Evolutionary conservation across 768 basidiomycete species (phyloP).

Genomic region (Suillus brevipes): DNA sequence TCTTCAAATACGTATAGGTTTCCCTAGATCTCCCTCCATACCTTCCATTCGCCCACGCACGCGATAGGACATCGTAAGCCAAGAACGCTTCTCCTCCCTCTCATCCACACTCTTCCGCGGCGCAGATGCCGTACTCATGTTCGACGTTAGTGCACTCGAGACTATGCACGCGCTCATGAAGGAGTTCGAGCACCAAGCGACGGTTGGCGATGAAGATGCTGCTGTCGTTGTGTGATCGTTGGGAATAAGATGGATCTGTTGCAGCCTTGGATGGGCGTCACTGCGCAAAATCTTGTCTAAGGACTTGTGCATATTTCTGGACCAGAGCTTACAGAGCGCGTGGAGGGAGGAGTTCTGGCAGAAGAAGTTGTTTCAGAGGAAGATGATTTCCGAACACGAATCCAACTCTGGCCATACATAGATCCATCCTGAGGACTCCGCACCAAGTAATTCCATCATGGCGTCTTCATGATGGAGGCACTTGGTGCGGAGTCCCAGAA

Average conservation of each 20-base stretch:
- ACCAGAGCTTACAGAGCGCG: slow-evolving; percentile 14
- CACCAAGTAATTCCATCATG: too few species aligned
- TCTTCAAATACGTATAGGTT: slow-evolving; percentile 65
- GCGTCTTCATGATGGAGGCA: too few species aligned
- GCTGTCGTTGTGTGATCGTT: slow-evolving; percentile 68
- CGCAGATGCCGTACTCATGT: slow-evolving; percentile 81
- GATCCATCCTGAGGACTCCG: slow-evolving; percentile 10
- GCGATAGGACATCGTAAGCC: slow-evolving; percentile 77
- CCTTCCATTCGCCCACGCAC: not conserved
- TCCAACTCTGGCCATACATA: slow-evolving; percentile 1
- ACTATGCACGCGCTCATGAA: slow-evolving; percentile 56
- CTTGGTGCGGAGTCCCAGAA: too few species aligned
- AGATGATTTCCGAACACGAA: slow-evolving; percentile 21
- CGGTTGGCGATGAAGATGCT: slow-evolving; percentile 51
- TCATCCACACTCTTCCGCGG: slow-evolving; percentile 84
- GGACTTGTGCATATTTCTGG: slow-evolving; percentile 49
- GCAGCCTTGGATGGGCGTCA: slow-evolving; percentile 26
- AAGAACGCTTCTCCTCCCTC: slow-evolving; percentile 83
- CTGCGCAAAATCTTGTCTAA: slow-evolving; percentile 54
- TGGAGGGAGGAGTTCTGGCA: slow-evolving; percentile 11
- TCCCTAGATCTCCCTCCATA: not conserved
- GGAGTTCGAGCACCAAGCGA: slow-evolving; percentile 64
- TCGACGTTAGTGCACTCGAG: slow-evolving; percentile 69
- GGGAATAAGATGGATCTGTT: slow-evolving; percentile 77
- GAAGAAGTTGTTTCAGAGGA: not conserved